Evolutionary conservation across 345 rosid genomes (phyloP), one percentile per base, ranked within the genome.

Genomic region (Eucalyptus globulus): DNA sequence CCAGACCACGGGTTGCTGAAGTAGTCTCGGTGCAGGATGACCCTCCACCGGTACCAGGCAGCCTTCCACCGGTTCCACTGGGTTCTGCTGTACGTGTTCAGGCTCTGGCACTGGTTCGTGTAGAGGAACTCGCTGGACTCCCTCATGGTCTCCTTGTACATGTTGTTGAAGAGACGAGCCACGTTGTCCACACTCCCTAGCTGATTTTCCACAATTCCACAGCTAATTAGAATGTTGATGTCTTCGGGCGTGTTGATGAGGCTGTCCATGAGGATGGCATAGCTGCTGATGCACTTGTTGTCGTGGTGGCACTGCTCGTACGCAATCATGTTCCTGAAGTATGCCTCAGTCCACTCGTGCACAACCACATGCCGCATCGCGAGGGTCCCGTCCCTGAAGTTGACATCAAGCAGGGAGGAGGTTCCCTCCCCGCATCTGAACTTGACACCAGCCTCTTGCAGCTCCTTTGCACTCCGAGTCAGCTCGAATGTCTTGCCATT

Each of bases 291-390:
- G n/a, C 43, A 53, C 86, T 80, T 88, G 44, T 80, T 37, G 2
- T 24, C 22, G 34, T 49, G 72, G 87, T 62, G 87, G 54, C 91
- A 83, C 72, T 92, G 92, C 87, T 92, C 93, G 62, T 49, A 92
- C 12, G 90, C 91, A 19, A 91, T 89, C 45, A 92, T 87, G 72
- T 91, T 92, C 11, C 91, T 69, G 11, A 92, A 80, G 53, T 87
- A 58, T 14, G 90, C 51, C 22, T 91, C 92, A 6, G 93, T 91
- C 85, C 85, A 76, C 47, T 76, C 47, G 14, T 76, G 47, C 47
- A 76, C 85, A 76, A 21, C 47, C 85, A 76, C 15, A 24, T 8
- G 47, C 29, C 5, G 85, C 85, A 76, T 76, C 85, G 11, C 85
- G 7, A 76, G 85, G 85, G 29, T 76, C 29, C 85, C 85, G 47